Base-by-base conservation (phyloP, 768 basidiomycete species). In the Termitomyces sp. region DNA sequence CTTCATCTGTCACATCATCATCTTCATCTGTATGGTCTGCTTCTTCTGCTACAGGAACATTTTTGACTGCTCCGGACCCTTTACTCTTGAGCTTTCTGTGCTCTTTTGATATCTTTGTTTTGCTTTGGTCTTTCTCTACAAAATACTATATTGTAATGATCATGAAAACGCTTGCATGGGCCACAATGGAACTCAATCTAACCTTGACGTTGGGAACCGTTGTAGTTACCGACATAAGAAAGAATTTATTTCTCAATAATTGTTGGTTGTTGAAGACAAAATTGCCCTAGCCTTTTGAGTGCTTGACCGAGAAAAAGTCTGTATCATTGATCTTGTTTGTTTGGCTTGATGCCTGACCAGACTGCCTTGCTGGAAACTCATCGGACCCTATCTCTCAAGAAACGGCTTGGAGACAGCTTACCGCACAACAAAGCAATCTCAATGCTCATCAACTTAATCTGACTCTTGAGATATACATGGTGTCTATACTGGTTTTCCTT, bases 81-180 rank as follows among this genome's bases (percentile, higher is more conserved):
- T 70, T 72, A 4, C 59, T 60, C 45, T 66, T 67, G 38, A 63
- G 75, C 71, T 87, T 89, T 67, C 81, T 79, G 56, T 86, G 77
- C 52, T 81, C 77, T 61, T 82, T 83, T 73, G 74, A 68, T 93
- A 91, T 58, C 85, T 76, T 63, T 82, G 71, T 69, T 91, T 89
- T 1, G 88, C 86, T 57, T 80, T 86, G 1, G 90, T 89, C 72
- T 88, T 88, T 46, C 68, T 68, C 79, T 85, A 63, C 44, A 62
- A 14, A 58, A 63, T 38, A 36, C 60, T 65, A 48, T 47, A 57
- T 58, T 58, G 64, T 68, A 58, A 65, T 64, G 43, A 56, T 63
- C 54, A 60, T 63, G 55, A 56, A 64, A 63, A 47, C 53, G 44
- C 43, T 59, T 54, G 36, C 36, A 9, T 18, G n/a, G 9, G 28